Evolutionary conservation across 2,329 filamentous ascomycete genomes (phyloP).

Genomic region (Chaetomiaceae sp.): DNA sequence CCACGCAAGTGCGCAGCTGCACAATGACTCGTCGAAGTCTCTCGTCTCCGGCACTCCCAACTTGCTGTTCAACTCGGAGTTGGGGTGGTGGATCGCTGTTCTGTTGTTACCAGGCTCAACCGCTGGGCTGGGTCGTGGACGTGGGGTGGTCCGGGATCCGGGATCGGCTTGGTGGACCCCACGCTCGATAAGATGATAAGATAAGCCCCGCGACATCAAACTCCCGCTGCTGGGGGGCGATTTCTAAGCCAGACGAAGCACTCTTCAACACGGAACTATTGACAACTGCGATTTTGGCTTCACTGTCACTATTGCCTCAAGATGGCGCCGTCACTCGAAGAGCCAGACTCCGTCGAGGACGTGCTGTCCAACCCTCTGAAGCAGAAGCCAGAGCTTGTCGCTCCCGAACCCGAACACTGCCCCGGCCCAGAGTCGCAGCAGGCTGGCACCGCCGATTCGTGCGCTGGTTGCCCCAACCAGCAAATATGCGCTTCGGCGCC

Average conservation of each 20-base stretch:
- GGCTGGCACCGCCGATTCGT: slow-evolving; percentile 70
- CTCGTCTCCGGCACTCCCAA: too few relatives aligned
- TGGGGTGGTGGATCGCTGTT: too few relatives aligned
- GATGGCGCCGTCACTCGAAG: slow-evolving; percentile 83
- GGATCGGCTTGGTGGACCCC: slow-evolving; percentile 15
- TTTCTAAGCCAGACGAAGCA: slow-evolving; percentile 23
- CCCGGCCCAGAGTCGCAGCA: slow-evolving; percentile 78
- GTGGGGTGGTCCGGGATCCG: slow-evolving; percentile 7
- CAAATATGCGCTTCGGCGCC: slow-evolving; percentile 88
- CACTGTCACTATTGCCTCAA: slow-evolving; percentile 11
- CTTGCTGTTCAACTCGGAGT: too few relatives aligned
- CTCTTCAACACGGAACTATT: too few relatives aligned
- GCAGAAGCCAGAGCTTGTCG: slow-evolving; percentile 75
- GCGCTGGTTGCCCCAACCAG: slow-evolving; percentile 93
- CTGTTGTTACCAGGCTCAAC: too few relatives aligned
- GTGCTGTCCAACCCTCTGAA: slow-evolving; percentile 72
- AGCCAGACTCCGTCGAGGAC: slow-evolving; percentile 55
- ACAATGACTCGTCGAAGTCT: too few relatives aligned
- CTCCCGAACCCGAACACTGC: slow-evolving; percentile 94
- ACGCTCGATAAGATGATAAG: slow-evolving; percentile 21
- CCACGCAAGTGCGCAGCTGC: too few relatives aligned
- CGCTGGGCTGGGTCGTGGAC: background rate
- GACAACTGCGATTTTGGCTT: background rate
- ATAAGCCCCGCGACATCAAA: slow-evolving; percentile 21
- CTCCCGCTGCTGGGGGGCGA: slow-evolving; percentile 7